Base-by-base conservation (phyloP, 192 early-diverging fungal genomes). In the Linnemannia hyalina region DNA sequence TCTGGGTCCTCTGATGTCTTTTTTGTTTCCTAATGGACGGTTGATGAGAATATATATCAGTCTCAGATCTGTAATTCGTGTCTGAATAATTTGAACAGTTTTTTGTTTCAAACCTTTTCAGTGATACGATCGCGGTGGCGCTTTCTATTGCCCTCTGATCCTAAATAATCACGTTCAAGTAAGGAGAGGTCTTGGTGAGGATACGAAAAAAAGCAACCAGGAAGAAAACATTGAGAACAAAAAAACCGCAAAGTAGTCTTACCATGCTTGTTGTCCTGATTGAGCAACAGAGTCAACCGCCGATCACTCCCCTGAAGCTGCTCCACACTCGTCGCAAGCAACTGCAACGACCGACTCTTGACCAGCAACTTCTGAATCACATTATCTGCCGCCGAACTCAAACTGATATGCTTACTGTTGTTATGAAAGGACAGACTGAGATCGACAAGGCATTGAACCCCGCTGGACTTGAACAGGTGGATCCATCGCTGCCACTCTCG, bases 401-500 rank as follows among this genome's bases (percentile, higher is more conserved):
- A 15, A 29, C 35, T 65, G 29, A 15, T 13, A 32, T 15, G 3
- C 4, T 29, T 29, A 0, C 9, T 65, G 13, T 32, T 65, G 2
- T 65, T 60, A 10, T 60, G 57, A 3, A 26, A 23, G 3, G 60
- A 65, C 26, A 29, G 26, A 10, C 26, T 32, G n/a, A 65, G 60
- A 32, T 65, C 60, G 11, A 29, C 60, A 23, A 65, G 29, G 15
- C 60, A 65, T 32, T 65, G 60, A 65, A 65, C 60, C 10, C 60
- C 60, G 60, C 60, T 65, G 60, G 23, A n/a, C 60, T 65, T 65
- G 60, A 65, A 65, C 29, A 65, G 26, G 60, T 65, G 60, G 26
- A 65, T 65, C 60, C 60, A 65, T 11, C 60, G 60, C 29, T 65
- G 60, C 60, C 60, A 65, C 13, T 65, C 60, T 15, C 60, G 60